Evolutionary conservation across 2,329 filamentous ascomycete genomes (phyloP).

Genomic region (Neofusicoccum laricinum): DNA sequence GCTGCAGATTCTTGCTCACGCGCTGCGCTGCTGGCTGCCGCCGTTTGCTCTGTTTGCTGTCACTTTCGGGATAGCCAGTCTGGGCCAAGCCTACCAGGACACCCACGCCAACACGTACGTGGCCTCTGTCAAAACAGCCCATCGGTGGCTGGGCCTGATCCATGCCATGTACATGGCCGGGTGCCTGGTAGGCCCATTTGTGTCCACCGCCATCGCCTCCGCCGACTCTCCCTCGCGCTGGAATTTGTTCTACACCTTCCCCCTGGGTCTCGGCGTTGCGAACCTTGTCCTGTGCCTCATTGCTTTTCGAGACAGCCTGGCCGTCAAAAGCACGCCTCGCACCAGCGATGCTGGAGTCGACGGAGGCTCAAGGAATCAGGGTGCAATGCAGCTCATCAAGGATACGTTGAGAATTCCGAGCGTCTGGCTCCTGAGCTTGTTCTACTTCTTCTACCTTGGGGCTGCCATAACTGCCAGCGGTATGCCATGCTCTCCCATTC

Average conservation of each 20-base stretch:
- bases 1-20: conserved; percentile 55
- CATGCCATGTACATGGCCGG: conserved; percentile 62
- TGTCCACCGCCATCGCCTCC: conserved; percentile 26
- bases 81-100: conserved; percentile 64
- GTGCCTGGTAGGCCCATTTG: conserved; percentile 56
- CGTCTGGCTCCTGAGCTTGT: conserved; percentile 59
- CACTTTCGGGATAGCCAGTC: conserved; percentile 57
- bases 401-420: conserved; percentile 44
- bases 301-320: conserved; percentile 49
- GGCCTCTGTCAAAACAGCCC: conserved; percentile 48
- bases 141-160: conserved; percentile 62
- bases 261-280: conserved; percentile 50
- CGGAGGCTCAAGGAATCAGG: conserved; percentile 36
- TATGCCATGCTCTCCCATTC: conserved; percentile 1
- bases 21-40: conserved; percentile 55
- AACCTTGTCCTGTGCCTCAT: conserved; percentile 50
- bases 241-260: conserved; percentile 57
- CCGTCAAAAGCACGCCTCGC: neutral
- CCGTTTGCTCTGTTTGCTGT: conserved; percentile 57
- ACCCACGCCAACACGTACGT: conserved; percentile 63
- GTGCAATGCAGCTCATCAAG: conserved; percentile 32
- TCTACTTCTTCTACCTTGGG: conserved; percentile 64
- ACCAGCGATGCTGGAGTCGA: conserved; percentile 22
- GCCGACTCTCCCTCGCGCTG: conserved; percentile 43
- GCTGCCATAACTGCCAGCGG: conserved; percentile 51